phyloP scores from a whole-genome alignment of 1,284 basidiomycete genomes.

The Tilletia walkeri region DNA sequence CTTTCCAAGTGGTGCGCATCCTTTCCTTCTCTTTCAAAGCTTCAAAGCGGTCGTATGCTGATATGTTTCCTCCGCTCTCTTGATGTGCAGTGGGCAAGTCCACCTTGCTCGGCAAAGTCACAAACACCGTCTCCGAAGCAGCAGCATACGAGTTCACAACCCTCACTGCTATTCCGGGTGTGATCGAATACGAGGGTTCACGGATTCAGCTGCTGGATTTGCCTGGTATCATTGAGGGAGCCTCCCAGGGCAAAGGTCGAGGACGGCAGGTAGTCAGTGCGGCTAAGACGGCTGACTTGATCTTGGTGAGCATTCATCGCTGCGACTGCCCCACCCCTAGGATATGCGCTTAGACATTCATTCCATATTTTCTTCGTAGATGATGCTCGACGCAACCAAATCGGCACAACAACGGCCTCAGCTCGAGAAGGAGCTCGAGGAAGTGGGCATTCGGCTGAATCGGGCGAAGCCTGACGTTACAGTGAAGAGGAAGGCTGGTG shows the following conservation, averaged over 20 bases:
- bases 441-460: conserved; percentile 93
- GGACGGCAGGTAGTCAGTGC: conserved; percentile 84
- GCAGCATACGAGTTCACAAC: conserved; percentile 97
- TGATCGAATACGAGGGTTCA: conserved; percentile 59
- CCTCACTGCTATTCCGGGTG: conserved; percentile 62
- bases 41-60: not conserved
- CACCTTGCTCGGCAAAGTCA: conserved; percentile 85
- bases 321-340: not conserved
- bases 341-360: not conserved
- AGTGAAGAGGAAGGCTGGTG: conserved; percentile 74
- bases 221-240: conserved; percentile 96
- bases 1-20: conserved; percentile 26
- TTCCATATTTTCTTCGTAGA: conserved; percentile 29
- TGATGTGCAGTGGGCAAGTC: conserved; percentile 80
- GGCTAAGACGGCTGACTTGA: conserved; percentile 89
- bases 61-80: conserved; percentile 65
- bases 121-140: conserved; percentile 80
- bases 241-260: conserved; percentile 74
- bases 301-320: conserved; percentile 55
- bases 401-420: conserved; percentile 84
- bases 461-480: conserved; percentile 75
- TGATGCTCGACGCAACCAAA: conserved; percentile 96
- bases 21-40: not conserved
- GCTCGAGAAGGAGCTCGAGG: conserved; percentile 88
- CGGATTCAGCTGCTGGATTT: conserved; percentile 67